A percentile compares a stretch with the other conserved stretches of the same genome.
These are phyloP conservation scores for Coemansia sp. DNA, from an alignment of 192 early-diverging fungal genomes.

Conservation along the genomic window DNA sequence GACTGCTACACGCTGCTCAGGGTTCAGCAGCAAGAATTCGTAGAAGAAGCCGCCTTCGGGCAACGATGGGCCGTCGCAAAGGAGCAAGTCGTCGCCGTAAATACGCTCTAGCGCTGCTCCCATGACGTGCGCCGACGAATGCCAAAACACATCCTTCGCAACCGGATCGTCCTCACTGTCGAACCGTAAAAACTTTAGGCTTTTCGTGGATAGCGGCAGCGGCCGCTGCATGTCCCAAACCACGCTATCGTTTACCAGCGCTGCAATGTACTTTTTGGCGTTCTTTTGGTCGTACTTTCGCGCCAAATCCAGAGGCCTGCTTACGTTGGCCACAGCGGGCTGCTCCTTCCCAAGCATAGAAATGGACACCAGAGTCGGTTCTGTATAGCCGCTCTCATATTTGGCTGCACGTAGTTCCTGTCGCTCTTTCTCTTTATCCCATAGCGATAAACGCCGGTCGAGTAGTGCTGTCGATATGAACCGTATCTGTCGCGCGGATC, in stretches of 20 bases:
- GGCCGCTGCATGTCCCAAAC: conserved; percentile 58
- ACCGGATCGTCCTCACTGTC: conserved; percentile 29
- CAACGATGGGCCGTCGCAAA: conserved; percentile 71
- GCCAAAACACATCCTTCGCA: conserved; percentile 59
- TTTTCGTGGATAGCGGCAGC: conserved; percentile 21
- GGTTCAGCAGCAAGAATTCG: conserved; percentile 62
- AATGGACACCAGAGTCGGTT: background rate
- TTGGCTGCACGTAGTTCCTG: background rate
- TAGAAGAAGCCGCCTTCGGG: conserved; percentile 78
- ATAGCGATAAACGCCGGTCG: conserved; percentile 10
- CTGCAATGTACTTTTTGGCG: conserved; percentile 52
- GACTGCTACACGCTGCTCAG: background rate
- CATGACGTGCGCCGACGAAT: conserved; percentile 68
- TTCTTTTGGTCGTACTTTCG: conserved; percentile 43
- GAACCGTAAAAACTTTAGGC: conserved; percentile 48
- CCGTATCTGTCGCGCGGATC: background rate
- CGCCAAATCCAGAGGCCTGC: conserved; percentile 55
- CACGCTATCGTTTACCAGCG: conserved; percentile 48
- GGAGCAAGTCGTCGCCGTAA: conserved; percentile 64
- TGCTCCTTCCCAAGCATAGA: conserved; percentile 4
- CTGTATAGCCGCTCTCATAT: background rate
- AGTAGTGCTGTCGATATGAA: conserved; percentile 7
- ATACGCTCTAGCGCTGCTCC: conserved; percentile 69
- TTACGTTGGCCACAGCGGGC: conserved; percentile 3
- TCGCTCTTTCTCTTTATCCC: conserved; percentile 29